These are phyloP conservation scores for Pseudofabraea citricarpa DNA, from an alignment of 2,329 filamentous ascomycete genomes.

Conservation along the genomic window DNA sequence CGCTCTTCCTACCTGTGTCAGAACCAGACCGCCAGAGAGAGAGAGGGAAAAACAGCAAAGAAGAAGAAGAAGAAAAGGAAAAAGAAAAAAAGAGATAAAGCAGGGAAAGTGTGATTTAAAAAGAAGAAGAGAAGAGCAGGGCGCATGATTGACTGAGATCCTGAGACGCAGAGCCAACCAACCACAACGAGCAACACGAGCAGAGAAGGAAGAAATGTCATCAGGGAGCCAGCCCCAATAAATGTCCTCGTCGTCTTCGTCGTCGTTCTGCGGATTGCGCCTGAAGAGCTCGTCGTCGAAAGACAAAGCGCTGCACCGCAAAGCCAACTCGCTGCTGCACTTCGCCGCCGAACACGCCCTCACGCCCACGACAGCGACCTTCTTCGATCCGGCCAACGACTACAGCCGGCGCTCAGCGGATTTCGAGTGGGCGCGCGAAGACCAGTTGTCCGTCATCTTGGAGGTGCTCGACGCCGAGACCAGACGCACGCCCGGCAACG, in stretches of 20 bases:
- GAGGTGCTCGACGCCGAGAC: conserved; percentile 15
- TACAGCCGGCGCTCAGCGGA: not conserved
- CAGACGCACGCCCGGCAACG: conserved; percentile 1
- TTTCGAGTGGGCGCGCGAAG: conserved; percentile 18
- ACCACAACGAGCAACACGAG: too few relatives aligned
- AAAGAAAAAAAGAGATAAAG: too few relatives aligned
- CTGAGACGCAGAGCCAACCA: too few relatives aligned
- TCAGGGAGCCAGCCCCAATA: too few relatives aligned
- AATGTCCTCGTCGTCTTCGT: conserved; percentile 1
- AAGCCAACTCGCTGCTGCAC: not conserved
- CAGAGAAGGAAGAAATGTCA: too few relatives aligned
- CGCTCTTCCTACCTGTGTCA: too few relatives aligned
- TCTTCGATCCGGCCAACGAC: not conserved
- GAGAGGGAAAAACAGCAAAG: too few relatives aligned
- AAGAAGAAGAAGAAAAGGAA: too few relatives aligned
- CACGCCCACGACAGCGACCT: not conserved
- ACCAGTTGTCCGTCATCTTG: conserved; percentile 20
- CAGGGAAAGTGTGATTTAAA: too few relatives aligned
- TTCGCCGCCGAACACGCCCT: not conserved
- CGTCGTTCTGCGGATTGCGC: conserved; percentile 4
- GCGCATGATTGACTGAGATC: too few relatives aligned
- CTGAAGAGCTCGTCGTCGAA: not conserved
- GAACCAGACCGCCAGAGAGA: too few relatives aligned
- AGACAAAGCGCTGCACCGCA: not conserved
- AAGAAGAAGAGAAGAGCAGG: too few relatives aligned